These are phyloP conservation scores for Saccharomyces uvarum DNA, from an alignment of 1,139 yeast genomes.

Conservation along the genomic window DNA sequence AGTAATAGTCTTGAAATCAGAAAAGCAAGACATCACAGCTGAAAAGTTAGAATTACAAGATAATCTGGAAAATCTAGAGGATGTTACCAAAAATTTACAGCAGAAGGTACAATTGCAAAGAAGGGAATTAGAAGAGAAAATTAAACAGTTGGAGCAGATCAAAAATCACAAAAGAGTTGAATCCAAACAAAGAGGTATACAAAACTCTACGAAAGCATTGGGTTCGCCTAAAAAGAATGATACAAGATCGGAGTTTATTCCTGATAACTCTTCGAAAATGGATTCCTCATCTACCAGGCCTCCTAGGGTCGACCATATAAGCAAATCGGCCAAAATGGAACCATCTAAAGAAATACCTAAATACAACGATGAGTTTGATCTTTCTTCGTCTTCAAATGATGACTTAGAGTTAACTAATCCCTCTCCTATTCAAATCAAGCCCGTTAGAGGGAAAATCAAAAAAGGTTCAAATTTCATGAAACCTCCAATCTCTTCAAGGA, in stretches of 20 bases:
- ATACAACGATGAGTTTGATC: conserved; percentile 25
- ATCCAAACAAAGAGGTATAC: neutral
- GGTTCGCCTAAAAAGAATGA: neutral
- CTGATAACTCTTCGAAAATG: neutral
- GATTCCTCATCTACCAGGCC: neutral
- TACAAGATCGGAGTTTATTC: neutral
- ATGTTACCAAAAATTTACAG: conserved; percentile 11
- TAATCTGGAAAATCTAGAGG: conserved; percentile 17
- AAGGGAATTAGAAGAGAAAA: conserved; percentile 5
- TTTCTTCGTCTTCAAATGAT: conserved; percentile 27
- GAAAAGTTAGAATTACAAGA: conserved; percentile 27
- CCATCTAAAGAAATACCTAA: neutral
- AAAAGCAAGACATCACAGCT: conserved; percentile 19
- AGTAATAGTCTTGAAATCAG: conserved; percentile 17
- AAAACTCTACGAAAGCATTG: neutral
- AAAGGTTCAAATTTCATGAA: conserved; percentile 10
- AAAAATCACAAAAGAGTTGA: neutral
- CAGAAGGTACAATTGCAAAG: conserved; percentile 10
- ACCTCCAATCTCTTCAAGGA: conserved; percentile 13
- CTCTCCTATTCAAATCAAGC: conserved; percentile 21
- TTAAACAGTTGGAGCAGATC: conserved; percentile 1
- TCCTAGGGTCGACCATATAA: neutral
- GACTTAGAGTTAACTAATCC: conserved; percentile 29
- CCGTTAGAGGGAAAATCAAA: conserved; percentile 10
- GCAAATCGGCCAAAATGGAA: neutral